These are phyloP conservation scores for Hypoxylon perforatum DNA, from an alignment of 495 filamentous ascomycete species.

Conservation along the genomic window DNA sequence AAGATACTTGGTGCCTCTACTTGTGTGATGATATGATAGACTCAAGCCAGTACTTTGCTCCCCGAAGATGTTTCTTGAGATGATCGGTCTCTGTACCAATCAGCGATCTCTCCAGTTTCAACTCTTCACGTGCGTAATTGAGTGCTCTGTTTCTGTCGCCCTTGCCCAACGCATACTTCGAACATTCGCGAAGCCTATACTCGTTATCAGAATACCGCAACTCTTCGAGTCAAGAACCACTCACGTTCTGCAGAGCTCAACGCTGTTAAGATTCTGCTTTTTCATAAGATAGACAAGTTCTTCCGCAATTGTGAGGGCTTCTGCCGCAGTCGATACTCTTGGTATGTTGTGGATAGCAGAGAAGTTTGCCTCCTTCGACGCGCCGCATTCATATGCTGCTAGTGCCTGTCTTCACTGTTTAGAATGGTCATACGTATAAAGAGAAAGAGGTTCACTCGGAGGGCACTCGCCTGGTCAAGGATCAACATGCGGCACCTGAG, in stretches of 20 bases:
- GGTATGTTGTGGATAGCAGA: conserved; percentile 8
- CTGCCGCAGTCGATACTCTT: background rate
- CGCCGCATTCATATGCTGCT: conserved; percentile 26
- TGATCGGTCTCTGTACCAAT: conserved; percentile 26
- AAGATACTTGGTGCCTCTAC: no score
- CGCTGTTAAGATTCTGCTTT: conserved; percentile 17
- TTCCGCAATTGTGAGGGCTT: conserved; percentile 25
- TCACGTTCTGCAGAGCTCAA: conserved; percentile 32
- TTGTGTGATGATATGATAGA: background rate
- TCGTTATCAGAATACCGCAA: background rate
- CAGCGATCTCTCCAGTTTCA: conserved; percentile 13
- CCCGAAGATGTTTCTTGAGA: conserved; percentile 13
- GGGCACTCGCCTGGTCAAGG: conserved; percentile 10
- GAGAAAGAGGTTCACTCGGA: no score
- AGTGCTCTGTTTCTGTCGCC: background rate
- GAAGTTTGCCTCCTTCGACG: conserved; percentile 7
- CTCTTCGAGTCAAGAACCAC: background rate
- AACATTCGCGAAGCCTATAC: conserved; percentile 34
- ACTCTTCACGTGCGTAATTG: conserved; percentile 17
- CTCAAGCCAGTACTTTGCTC: conserved; percentile 25
- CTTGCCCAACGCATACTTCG: conserved; percentile 19
- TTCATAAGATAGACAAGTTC: conserved; percentile 24
- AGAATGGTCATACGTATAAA: no score
- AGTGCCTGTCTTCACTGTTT: conserved; percentile 7
- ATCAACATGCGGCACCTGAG: conserved; percentile 26